Evolutionary conservation across 2,329 filamentous ascomycete genomes (phyloP), one percentile per base, ranked within the genome.

Genomic region (Metarhizium guizhouense): DNA sequence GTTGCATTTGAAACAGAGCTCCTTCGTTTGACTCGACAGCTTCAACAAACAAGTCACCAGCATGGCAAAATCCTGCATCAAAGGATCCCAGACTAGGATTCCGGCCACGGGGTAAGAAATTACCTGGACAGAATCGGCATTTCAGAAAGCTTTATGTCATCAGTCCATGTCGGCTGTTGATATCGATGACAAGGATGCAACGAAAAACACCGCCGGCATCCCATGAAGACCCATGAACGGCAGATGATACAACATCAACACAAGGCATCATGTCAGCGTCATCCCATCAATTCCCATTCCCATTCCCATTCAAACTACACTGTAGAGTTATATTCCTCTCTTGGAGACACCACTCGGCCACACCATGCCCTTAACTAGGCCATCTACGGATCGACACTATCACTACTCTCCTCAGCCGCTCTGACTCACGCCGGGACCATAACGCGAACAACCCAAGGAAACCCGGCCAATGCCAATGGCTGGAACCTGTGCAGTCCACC

Each of bases 371-470:
- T 2, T 13, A 14, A 47, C 43, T 47, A 18, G 10, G 40, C 40
- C 40, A 43, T 43, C 16, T 43, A 2, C 50, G 25, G 10, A 14
- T 16, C 51, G 42, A 34, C 42, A 47, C 25, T 20, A 18, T 8
- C 51, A 3, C 25, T 25, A 32, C 43, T n/a, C 42, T 7, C 52
- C 3, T 25, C 34, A 11, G 52, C 52, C 29, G 43, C 43, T 32
- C 36, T 48, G 43, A 54, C 52, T 54, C 52, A 54, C 52, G 30
- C 45, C 52, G 51, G 29, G 20, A 36, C 45, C 20, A 48, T 29
- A 16, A 30, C 45, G 20, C 5, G 8, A 20, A 45, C 5, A 34
- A 25, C 25, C 25, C 25, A 25, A 25, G 25, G 25, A 25, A 25
- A 25, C 4, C 25, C 25, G 25, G 4, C 25, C 25, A 25, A 25